Percentiles rank a stretch among this genome's conserved stretches.
Conservation (phyloP, 768 basidiomycete genomes). For the Pisolithus marmoratus region DNA sequence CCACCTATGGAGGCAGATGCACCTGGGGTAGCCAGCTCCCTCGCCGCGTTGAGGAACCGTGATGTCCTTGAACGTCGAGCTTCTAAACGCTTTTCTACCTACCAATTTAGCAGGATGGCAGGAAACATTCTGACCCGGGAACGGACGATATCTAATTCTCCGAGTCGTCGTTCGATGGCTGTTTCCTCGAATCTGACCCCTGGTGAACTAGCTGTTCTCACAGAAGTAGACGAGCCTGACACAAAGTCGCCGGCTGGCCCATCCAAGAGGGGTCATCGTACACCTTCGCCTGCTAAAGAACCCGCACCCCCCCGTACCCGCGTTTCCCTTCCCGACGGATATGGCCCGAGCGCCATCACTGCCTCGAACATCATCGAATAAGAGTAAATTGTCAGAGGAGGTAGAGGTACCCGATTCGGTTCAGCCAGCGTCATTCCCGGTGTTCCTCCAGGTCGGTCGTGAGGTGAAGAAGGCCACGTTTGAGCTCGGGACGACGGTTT, state of each 20-base stretch:
- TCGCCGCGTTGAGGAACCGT: conserved; percentile 83
- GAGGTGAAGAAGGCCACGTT: conserved; percentile 85
- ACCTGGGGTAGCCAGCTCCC: conserved; percentile 70
- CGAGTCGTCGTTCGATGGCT: conserved; percentile 65
- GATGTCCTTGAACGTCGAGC: conserved; percentile 87
- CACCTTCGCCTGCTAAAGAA: conserved; percentile 29
- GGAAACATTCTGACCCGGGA: conserved; percentile 44
- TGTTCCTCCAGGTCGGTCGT: conserved; percentile 85
- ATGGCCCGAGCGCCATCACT: conserved; percentile 14
- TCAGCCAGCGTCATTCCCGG: conserved; percentile 39
- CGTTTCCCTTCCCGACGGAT: conserved; percentile 45
- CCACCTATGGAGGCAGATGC: conserved; percentile 36
- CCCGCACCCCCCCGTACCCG: conserved; percentile 38
- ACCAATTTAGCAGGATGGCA: conserved; percentile 93
- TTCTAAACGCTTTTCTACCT: conserved; percentile 92
- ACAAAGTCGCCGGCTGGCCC: conserved; percentile 10
- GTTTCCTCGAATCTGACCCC: conserved; percentile 58
- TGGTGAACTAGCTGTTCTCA: conserved; percentile 67
- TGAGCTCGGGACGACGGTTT: conserved; percentile 64
- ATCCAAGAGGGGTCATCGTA: conserved; percentile 27
- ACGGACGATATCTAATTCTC: conserved; percentile 39
- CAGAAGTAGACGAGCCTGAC: conserved; percentile 58
- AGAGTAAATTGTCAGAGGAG: conserved; percentile 16
- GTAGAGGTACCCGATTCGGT: conserved; percentile 15
- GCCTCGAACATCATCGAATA: not conserved